phyloP scores from a whole-genome alignment of 805 yeast genomes.

The Pichia scutulata region DNA sequence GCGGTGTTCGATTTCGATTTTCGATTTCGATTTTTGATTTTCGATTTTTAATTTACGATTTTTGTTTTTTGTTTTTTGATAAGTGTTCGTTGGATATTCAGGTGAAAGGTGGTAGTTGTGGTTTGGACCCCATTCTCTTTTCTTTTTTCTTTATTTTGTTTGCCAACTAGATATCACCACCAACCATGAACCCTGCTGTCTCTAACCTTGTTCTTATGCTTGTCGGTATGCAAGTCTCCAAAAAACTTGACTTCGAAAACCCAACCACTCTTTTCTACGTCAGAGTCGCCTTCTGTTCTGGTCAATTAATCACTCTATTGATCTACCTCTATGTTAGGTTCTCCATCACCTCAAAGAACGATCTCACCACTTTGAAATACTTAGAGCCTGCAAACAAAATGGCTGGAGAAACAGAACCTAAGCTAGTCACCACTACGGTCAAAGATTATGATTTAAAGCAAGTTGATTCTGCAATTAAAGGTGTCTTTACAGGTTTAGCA shows the following conservation, averaged over 20 bases:
- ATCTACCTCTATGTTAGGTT: constrained; percentile 59
- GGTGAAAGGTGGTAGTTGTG: no score
- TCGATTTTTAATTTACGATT: no score
- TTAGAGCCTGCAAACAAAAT: constrained; percentile 78
- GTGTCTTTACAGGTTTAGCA: constrained; percentile 81
- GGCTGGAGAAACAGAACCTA: constrained; percentile 65
- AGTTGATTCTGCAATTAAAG: constrained; percentile 69
- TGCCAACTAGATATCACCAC: background rate
- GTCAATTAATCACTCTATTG: constrained; percentile 56
- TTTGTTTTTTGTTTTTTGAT: background rate
- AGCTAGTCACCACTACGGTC: constrained; percentile 82
- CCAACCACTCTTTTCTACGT: constrained; percentile 66
- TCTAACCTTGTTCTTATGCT: constrained; percentile 85
- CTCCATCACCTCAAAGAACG: constrained; percentile 67
- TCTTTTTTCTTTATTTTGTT: background rate
- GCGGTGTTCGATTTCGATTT: no score
- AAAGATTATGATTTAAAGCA: constrained; percentile 92
- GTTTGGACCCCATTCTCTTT: no score
- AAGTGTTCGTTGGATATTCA: background rate
- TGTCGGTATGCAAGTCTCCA: constrained; percentile 92
- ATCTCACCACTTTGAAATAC: constrained; percentile 85
- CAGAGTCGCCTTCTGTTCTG: constrained; percentile 60
- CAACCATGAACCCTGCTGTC: constrained; percentile 75
- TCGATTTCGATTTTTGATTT: no score
- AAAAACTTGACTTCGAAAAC: constrained; percentile 81